Base-by-base conservation (phyloP, 176 grass and related monocot genomes). In the Hordeum vulgare region DNA sequence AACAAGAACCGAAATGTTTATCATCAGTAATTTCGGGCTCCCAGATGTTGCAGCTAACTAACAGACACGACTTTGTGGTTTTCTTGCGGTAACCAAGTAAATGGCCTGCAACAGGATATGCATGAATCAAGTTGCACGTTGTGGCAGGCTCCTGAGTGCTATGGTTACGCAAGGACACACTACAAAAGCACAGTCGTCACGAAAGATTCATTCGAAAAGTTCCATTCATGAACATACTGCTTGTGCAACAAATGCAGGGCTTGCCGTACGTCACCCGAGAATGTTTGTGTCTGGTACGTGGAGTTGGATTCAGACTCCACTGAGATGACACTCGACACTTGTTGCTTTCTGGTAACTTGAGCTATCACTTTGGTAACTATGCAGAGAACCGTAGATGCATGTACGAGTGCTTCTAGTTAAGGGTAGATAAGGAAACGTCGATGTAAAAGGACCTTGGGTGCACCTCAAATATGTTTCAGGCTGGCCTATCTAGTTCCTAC, bases 261-360 rank as follows among this genome's bases (percentile, higher is more conserved):
- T 33, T 81, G 78, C 9, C 53, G 8, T 33, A 33, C 31, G 31
- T 77, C 63, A 77, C 62, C 29, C 37, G 23, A 25, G 45, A 39
- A 68, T 75, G 25, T 65, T 65, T 41, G 8, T 74, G 56, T 62
- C 49, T 51, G 8, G 25, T 74, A 3, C 71, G 73, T 83, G 86
- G 82, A 69, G 37, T 62, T 72, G 23, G 45, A 61, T 91, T 44
- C 82, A 85, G 58, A 74, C 51, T 74, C 81, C 86, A 83, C 78
- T 82, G 10, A 85, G 18, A 40, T 51, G 47, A 17, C 45, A 49
- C 47, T 21, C 21, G 21, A 11, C 21, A 61, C 40, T 80, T 77
- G 26, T 39, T 90, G 77, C 77, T 75, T 62, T 81, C 49, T 85
- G 71, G 39, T 69, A 68, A 80, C 68, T 70, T 7, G 36, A 75